phyloP scores from a whole-genome alignment of 1,139 yeast genomes.

The Meyerozyma elateridarum region DNA sequence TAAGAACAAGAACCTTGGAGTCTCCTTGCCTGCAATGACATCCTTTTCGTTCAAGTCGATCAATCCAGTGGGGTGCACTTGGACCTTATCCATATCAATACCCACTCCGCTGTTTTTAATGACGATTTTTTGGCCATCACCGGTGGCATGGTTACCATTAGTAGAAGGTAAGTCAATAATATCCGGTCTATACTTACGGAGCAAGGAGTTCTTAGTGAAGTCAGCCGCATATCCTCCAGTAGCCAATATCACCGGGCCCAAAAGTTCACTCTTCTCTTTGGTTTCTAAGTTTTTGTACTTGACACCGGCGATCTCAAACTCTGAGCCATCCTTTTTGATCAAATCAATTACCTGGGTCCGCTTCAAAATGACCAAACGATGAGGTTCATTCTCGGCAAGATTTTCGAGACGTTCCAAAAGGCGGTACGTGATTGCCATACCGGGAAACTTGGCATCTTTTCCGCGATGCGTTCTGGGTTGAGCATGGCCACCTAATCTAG shows the following conservation, averaged over 20 bases:
- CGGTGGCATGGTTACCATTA: constrained; percentile 70
- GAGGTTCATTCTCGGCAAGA: constrained; percentile 45
- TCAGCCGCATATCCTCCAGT: constrained; percentile 78
- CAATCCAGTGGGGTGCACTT: constrained; percentile 80
- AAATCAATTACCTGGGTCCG: constrained; percentile 56
- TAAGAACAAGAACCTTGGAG: constrained; percentile 54
- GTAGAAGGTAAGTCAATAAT: constrained; percentile 63
- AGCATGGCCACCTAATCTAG: constrained; percentile 72
- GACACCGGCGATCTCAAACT: constrained; percentile 40
- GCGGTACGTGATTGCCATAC: constrained; percentile 69
- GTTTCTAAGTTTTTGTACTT: constrained; percentile 39
- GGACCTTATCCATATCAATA: constrained; percentile 72
- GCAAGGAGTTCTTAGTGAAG: constrained; percentile 48
- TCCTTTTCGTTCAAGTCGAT: constrained; percentile 59
- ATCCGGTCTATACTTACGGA: constrained; percentile 58
- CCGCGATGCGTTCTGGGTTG: constrained; percentile 74
- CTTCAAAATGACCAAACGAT: constrained; percentile 46
- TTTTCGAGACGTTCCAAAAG: constrained; percentile 52
- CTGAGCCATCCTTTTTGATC: constrained; percentile 25
- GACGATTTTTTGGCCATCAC: constrained; percentile 67
- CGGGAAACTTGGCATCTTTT: constrained; percentile 61
- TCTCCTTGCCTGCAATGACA: constrained; percentile 33
- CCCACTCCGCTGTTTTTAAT: constrained; percentile 56
- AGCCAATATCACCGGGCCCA: constrained; percentile 64
- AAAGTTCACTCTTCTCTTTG: constrained; percentile 27